A percentile compares a stretch with the other conserved stretches of the same genome.
Conservation (phyloP, 1,284 basidiomycete genomes). For the Heliocybe sulcata region DNA sequence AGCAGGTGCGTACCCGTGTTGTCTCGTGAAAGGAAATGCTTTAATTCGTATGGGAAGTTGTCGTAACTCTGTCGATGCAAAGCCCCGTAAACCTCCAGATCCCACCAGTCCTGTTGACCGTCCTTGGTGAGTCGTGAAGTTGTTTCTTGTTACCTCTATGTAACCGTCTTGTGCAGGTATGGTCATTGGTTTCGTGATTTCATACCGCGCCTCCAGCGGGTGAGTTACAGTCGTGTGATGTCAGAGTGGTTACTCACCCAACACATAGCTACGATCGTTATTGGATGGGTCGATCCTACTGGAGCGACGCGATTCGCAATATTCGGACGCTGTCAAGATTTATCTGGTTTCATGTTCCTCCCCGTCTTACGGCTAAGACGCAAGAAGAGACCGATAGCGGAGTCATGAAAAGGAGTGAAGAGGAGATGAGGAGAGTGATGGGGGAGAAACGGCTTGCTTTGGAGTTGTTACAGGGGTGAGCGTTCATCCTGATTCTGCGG, state of each 20-base stretch:
- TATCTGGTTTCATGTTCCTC: slow-evolving; percentile 59
- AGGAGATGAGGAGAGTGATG: slow-evolving; percentile 45
- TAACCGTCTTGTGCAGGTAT: slow-evolving; percentile 33
- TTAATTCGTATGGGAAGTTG: slow-evolving; percentile 18
- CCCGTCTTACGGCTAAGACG: slow-evolving; percentile 30
- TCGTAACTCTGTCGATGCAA: slow-evolving; percentile 37
- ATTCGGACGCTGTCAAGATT: slow-evolving; percentile 42
- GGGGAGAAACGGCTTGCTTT: slow-evolving; percentile 53
- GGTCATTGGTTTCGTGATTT: slow-evolving; percentile 68
- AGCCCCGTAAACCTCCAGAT: slow-evolving; percentile 35
- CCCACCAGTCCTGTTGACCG: slow-evolving; percentile 52
- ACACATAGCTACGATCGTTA: slow-evolving; percentile 49
- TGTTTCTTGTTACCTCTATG: neutral
- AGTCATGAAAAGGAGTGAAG: slow-evolving; percentile 19
- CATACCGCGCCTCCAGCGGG: slow-evolving; percentile 56
- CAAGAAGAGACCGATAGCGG: slow-evolving; percentile 24
- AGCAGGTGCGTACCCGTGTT: slow-evolving; percentile 26
- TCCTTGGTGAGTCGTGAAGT: slow-evolving; percentile 37
- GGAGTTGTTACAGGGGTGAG: slow-evolving; percentile 50
- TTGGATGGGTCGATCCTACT: slow-evolving; percentile 52
- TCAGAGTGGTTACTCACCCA: neutral
- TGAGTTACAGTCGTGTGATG: slow-evolving; percentile 17
- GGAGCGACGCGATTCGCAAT: slow-evolving; percentile 51
- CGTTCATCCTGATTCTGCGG: slow-evolving; percentile 2
- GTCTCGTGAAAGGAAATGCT: neutral